Conservation (phyloP, 2,329 filamentous ascomycete species). For the Pseudocercospora ulei region DNA sequence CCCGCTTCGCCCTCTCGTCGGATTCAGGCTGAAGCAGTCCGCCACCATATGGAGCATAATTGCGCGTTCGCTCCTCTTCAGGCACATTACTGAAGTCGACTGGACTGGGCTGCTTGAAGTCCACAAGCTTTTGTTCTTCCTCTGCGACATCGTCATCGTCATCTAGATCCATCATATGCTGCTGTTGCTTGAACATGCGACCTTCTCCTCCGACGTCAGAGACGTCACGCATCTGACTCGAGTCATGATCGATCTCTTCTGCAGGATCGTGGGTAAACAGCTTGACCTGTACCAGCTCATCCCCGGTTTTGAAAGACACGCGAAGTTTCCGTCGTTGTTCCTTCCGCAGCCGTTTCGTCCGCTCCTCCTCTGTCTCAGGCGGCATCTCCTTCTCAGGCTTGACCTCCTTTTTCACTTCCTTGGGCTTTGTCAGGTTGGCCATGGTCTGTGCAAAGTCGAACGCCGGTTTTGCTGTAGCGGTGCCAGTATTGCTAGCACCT, state of each 20-base stretch:
- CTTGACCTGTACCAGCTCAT: conserved; percentile 56
- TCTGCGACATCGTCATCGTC: conserved; percentile 50
- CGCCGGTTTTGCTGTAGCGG: conserved; percentile 27
- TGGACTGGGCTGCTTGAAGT: conserved; percentile 37
- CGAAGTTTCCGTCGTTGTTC: conserved; percentile 60
- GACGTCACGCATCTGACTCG: conserved; percentile 61
- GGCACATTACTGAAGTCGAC: conserved; percentile 41
- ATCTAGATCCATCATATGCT: conserved; percentile 57
- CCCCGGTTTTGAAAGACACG: conserved; percentile 61
- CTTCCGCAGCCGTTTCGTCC: conserved; percentile 58
- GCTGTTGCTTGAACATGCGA: conserved; percentile 46
- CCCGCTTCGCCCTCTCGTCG: conserved; percentile 39
- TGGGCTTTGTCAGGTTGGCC: conserved; percentile 45
- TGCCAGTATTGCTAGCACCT: conserved; percentile 26
- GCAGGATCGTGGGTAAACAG: conserved; percentile 62
- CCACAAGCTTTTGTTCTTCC: conserved; percentile 44
- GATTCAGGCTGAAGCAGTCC: conserved; percentile 36
- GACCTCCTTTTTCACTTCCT: conserved; percentile 42
- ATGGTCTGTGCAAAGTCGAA: conserved; percentile 37
- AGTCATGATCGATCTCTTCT: conserved; percentile 58
- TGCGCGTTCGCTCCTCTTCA: conserved; percentile 37
- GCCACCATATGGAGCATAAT: conserved; percentile 42
- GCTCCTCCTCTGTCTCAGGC: conserved; percentile 59
- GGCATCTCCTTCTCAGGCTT: conserved; percentile 47
- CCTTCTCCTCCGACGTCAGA: conserved; percentile 59